These are phyloP conservation scores for Syzygium syzygioides DNA, from an alignment of 441 rosid species.

Conservation along the genomic window DNA sequence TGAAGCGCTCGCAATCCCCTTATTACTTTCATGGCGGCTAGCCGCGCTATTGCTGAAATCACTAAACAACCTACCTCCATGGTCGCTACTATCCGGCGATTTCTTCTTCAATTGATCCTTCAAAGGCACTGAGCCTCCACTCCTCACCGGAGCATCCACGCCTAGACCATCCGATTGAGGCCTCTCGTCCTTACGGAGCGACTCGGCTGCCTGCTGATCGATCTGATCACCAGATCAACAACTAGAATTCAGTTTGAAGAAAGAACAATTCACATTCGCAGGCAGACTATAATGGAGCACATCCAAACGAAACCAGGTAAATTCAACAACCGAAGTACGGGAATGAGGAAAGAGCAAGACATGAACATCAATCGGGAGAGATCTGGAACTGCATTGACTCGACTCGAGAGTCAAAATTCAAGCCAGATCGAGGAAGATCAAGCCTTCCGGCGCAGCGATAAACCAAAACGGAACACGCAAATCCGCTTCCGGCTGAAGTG, in stretches of 20 bases:
- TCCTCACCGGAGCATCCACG: constrained; percentile 33
- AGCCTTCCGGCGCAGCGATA: not conserved
- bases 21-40: constrained; percentile 19
- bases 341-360: not conserved
- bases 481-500: not conserved
- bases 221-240: constrained; percentile 39
- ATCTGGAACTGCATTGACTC: not conserved
- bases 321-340: not conserved
- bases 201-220: constrained; percentile 95
- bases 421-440: not conserved
- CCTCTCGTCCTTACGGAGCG: constrained; percentile 69
- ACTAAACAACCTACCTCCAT: constrained; percentile 33
- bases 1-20: constrained; percentile 21
- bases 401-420: not conserved
- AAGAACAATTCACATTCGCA: not conserved
- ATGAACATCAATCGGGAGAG: not conserved
- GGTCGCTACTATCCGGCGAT: constrained; percentile 28
- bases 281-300: not conserved
- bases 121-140: constrained; percentile 52
- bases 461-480: not conserved
- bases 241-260: not conserved
- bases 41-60: constrained; percentile 22
- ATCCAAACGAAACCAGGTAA: not conserved
- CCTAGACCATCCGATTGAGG: constrained; percentile 42
- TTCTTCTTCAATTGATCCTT: constrained; percentile 85